These are phyloP conservation scores for Paramecium bursaria DNA, from an alignment of 73 alveolate genomes.

Conservation along the genomic window DNA sequence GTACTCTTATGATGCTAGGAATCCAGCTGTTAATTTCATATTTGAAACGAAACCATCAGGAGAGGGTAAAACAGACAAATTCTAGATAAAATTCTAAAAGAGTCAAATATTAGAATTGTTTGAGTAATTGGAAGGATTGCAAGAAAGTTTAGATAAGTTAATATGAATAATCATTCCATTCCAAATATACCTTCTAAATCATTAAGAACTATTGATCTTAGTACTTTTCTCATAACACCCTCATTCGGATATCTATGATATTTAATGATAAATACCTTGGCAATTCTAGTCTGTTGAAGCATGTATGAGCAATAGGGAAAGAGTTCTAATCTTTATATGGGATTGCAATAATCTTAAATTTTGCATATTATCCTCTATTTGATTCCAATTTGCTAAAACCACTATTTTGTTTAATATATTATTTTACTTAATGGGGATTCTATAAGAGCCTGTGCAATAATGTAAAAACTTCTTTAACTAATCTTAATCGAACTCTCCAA, in stretches of 20 bases:
- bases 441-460: constrained; percentile 94
- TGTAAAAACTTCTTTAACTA: constrained; percentile 86
- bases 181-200: constrained; percentile 72
- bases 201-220: constrained; percentile 62
- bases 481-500: constrained; percentile 82
- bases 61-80: constrained; percentile 27
- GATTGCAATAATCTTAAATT: constrained; percentile 81
- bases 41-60: constrained; percentile 52
- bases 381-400: constrained; percentile 80
- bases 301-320: constrained; percentile 96
- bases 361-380: constrained; percentile 91
- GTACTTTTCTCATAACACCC: constrained; percentile 62
- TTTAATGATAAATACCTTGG: constrained; percentile 76
- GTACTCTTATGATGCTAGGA: constrained; percentile 67
- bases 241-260: constrained; percentile 54
- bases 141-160: constrained; percentile 59
- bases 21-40: constrained; percentile 54
- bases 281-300: constrained; percentile 94
- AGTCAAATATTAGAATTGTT: background rate
- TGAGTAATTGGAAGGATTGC: constrained; percentile 44
- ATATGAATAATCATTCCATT: constrained; percentile 67
- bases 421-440: constrained; percentile 81
- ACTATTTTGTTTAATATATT: constrained; percentile 44
- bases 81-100: constrained; percentile 41
- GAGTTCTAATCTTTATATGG: constrained; percentile 77